Conservation (phyloP, 768 basidiomycete species). For the Psilocybe tampanensis region DNA sequence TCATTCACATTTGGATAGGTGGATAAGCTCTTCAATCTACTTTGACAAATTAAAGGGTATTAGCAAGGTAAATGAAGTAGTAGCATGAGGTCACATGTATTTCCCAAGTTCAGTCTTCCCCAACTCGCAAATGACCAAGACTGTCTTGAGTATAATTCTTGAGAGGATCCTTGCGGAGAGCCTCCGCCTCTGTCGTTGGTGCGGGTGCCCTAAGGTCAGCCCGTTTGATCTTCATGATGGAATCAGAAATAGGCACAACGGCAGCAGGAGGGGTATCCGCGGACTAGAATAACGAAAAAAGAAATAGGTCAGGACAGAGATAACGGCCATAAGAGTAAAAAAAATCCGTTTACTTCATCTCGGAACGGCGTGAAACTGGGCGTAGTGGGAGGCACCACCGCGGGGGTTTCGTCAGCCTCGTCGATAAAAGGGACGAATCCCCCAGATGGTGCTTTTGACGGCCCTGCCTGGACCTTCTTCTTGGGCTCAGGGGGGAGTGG, state of each 20-base stretch:
- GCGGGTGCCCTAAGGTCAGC: conserved; percentile 42
- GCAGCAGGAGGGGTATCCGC: conserved; percentile 30
- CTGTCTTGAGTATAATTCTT: conserved; percentile 59
- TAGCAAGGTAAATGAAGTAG: conserved; percentile 12
- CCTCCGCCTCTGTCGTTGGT: conserved; percentile 71
- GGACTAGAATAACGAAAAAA: conserved; percentile 15
- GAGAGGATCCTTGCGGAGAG: conserved; percentile 75
- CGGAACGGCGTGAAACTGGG: conserved; percentile 72
- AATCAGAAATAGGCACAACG: conserved; percentile 43
- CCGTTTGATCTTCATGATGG: conserved; percentile 71
- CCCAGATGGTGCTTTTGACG: conserved; percentile 33
- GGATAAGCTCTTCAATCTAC: conserved; percentile 18
- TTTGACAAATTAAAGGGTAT: conserved; percentile 21
- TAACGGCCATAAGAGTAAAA: conserved; percentile 9
- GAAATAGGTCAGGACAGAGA: conserved; percentile 4
- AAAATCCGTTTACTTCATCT: conserved; percentile 57
- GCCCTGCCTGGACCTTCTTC: conserved; percentile 26
- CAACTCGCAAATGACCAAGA: conserved; percentile 4
- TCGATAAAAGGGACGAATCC: conserved; percentile 40
- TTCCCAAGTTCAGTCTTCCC: conserved; percentile 1
- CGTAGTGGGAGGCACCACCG: conserved; percentile 40
- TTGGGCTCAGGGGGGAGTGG: conserved; percentile 42
- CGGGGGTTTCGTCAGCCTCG: conserved; percentile 8
- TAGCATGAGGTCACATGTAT: conserved; percentile 3
- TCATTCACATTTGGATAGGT: conserved; percentile 7